A percentile compares a stretch with the other conserved stretches of the same genome.
These are phyloP conservation scores for Metschnikowia peoriensis DNA, from an alignment of 805 yeast species.

Conservation along the genomic window DNA sequence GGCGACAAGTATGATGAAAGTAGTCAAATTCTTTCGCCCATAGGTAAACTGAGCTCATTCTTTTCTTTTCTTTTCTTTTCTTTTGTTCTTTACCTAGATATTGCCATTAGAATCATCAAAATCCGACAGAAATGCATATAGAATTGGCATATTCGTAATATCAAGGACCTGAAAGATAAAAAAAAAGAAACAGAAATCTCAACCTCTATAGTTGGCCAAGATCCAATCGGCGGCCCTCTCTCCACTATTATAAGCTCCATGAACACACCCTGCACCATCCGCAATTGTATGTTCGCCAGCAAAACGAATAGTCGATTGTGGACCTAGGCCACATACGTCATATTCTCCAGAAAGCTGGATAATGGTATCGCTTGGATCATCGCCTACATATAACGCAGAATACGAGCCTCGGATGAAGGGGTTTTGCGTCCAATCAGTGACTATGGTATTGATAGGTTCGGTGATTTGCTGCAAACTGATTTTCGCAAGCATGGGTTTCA, in stretches of 20 bases:
- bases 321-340: slow-evolving; percentile 39
- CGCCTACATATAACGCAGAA: slow-evolving; percentile 65
- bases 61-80: no score
- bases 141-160: no score
- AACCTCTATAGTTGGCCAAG: slow-evolving; percentile 5
- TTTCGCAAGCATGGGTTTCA: slow-evolving; percentile 50
- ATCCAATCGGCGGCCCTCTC: slow-evolving; percentile 50
- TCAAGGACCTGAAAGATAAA: no score
- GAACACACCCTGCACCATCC: slow-evolving; percentile 90
- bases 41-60: no score
- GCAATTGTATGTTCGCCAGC: slow-evolving; percentile 89
- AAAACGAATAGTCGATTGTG: slow-evolving; percentile 58
- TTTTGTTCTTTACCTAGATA: no score
- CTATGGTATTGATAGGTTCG: slow-evolving; percentile 37
- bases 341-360: slow-evolving; percentile 53
- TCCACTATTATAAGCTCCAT: slow-evolving; percentile 87
- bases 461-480: slow-evolving; percentile 12
- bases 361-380: slow-evolving; percentile 64
- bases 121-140: no score
- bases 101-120: no score
- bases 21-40: no score
- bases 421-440: slow-evolving; percentile 76
- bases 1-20: no score
- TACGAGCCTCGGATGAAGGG: slow-evolving; percentile 82
- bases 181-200: no score